Evolutionary conservation across 345 rosid genomes (phyloP).

Genomic region (Brassica juncea): DNA sequence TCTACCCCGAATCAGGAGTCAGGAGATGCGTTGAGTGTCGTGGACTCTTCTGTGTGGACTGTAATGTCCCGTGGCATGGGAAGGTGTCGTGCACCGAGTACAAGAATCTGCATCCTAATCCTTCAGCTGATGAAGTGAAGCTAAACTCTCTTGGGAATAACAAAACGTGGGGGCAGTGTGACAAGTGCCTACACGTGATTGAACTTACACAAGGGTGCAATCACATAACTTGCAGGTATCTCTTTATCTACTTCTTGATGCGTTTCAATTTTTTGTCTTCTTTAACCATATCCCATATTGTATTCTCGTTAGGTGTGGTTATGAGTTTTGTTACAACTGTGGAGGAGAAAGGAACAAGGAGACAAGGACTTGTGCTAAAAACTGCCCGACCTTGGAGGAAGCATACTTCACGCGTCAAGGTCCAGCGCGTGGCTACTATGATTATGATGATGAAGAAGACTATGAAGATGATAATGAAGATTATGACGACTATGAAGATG

Average conservation of each 20-base stretch:
- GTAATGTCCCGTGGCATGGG: slow-evolving; percentile 84
- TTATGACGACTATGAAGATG: neutral
- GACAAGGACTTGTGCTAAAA: slow-evolving; percentile 34
- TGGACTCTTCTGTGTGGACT: slow-evolving; percentile 61
- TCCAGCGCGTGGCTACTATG: slow-evolving; percentile 19
- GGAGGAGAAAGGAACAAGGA: slow-evolving; percentile 52
- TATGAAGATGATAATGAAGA: neutral
- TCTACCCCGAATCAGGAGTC: slow-evolving; percentile 44
- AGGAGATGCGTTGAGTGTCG: slow-evolving; percentile 69
- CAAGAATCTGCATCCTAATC: slow-evolving; percentile 45
- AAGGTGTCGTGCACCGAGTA: slow-evolving; percentile 51
- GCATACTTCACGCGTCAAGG: slow-evolving; percentile 23
- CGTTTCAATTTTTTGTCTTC: neutral
- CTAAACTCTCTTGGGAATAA: slow-evolving; percentile 49
- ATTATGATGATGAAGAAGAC: neutral
- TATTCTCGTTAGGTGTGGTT: slow-evolving; percentile 48
- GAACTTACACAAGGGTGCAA: slow-evolving; percentile 59
- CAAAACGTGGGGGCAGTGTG: slow-evolving; percentile 57
- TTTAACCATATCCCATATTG: slow-evolving; percentile 12
- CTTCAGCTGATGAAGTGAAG: slow-evolving; percentile 50
- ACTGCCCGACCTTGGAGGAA: slow-evolving; percentile 52
- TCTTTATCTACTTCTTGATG: neutral
- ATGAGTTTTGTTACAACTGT: slow-evolving; percentile 60
- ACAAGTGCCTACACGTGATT: slow-evolving; percentile 55
- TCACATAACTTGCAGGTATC: slow-evolving; percentile 68